phyloP scores from a whole-genome alignment of 2,329 filamentous ascomycete genomes.

The Massarina eburnea region DNA sequence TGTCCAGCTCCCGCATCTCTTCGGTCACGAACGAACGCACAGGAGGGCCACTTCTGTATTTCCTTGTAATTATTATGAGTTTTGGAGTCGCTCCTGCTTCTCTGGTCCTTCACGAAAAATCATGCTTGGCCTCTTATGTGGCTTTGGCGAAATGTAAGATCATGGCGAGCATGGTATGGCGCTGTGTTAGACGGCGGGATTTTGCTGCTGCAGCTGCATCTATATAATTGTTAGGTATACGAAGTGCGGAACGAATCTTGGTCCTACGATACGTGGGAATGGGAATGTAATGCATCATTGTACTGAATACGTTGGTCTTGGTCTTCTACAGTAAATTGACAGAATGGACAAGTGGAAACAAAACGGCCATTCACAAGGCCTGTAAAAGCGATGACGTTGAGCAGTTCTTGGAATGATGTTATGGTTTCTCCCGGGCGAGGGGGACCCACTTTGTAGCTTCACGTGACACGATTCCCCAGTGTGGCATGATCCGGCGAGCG shows the following conservation, averaged over 20 bases:
- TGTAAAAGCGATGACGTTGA: neutral
- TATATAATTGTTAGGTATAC: neutral
- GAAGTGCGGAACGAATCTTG: neutral
- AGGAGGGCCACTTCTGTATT: conserved; percentile 14
- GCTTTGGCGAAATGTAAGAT: conserved; percentile 7
- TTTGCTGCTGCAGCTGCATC: too few species aligned
- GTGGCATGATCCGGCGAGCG: conserved; percentile 2
- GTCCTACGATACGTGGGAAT: neutral
- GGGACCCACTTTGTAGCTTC: neutral
- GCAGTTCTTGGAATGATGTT: neutral
- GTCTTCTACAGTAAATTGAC: neutral
- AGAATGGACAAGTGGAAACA: neutral
- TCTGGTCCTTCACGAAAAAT: conserved; percentile 10
- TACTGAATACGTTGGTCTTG: neutral
- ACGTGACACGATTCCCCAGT: neutral
- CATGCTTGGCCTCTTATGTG: conserved; percentile 1
- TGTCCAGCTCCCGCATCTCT: conserved; percentile 3
- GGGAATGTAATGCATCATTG: conserved; percentile 1
- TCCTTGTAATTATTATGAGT: conserved; percentile 23
- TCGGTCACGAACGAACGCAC: conserved; percentile 9
- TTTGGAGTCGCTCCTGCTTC: conserved; percentile 10
- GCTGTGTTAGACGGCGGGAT: neutral
- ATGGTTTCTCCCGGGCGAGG: too few species aligned
- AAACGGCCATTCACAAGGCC: neutral
- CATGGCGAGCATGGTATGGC: conserved; percentile 1